These are phyloP conservation scores for Amylocarpus encephaloides DNA, from an alignment of 2,329 filamentous ascomycete species.

Conservation along the genomic window DNA sequence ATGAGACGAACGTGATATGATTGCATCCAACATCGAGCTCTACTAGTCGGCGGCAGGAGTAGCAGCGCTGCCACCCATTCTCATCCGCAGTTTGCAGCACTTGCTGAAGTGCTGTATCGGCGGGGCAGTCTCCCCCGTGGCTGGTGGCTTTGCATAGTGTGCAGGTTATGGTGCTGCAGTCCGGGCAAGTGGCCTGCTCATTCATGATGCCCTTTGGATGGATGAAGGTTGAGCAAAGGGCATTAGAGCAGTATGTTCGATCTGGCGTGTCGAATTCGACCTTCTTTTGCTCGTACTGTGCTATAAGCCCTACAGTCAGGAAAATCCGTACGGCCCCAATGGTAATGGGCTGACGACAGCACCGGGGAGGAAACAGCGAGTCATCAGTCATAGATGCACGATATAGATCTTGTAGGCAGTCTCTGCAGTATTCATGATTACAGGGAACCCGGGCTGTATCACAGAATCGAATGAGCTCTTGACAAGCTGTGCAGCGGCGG, in stretches of 20 bases:
- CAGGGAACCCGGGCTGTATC: no score
- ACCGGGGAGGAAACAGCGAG: no score
- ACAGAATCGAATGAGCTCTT: no score
- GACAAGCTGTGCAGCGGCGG: no score
- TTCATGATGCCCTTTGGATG: constrained; percentile 7
- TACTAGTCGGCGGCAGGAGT: constrained; percentile 16
- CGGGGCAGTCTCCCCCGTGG: constrained; percentile 14
- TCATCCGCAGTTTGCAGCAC: constrained; percentile 13
- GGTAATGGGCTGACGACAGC: no score
- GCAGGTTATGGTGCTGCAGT: constrained; percentile 15
- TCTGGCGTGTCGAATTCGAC: constrained; percentile 19
- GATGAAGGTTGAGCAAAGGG: constrained; percentile 18
- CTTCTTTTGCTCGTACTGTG: no score
- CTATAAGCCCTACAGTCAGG: no score
- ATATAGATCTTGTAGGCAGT: no score
- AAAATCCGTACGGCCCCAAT: no score
- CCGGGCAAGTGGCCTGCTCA: constrained; percentile 13
- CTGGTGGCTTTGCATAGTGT: constrained; percentile 16
- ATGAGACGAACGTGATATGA: constrained; percentile 19
- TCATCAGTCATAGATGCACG: no score
- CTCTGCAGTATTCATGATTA: no score
- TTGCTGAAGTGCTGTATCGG: constrained; percentile 14
- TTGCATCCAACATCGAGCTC: constrained; percentile 15
- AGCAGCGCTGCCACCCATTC: constrained; percentile 16
- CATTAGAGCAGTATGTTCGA: constrained; percentile 20